phyloP scores from a whole-genome alignment of 345 rosid genomes.

The Salix udensis region DNA sequence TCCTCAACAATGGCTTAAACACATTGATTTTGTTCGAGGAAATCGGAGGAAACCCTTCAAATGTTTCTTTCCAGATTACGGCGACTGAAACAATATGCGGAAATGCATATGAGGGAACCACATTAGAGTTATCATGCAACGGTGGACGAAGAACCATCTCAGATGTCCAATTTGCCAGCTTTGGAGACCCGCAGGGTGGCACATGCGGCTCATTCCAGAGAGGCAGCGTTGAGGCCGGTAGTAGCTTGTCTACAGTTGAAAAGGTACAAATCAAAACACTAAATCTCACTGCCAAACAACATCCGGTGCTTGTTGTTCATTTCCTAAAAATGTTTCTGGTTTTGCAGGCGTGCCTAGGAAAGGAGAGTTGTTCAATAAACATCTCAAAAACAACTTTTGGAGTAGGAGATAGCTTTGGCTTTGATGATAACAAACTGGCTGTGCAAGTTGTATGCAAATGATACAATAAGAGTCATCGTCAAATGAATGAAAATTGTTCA shows the following conservation, averaged over 20 bases:
- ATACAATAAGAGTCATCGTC: not conserved
- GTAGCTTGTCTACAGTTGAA: not conserved
- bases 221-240: not conserved
- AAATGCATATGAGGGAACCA: not conserved
- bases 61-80: conserved; percentile 6
- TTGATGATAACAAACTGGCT: not conserved
- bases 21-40: conserved; percentile 19
- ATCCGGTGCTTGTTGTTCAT: too few species aligned
- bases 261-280: not conserved
- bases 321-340: too few species aligned
- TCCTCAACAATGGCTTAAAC: not conserved
- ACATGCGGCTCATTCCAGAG: not conserved
- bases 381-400: not conserved
- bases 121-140: conserved; percentile 4
- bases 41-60: conserved; percentile 9
- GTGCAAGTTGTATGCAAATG: not conserved
- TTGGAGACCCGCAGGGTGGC: conserved; percentile 14
- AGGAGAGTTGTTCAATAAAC: not conserved
- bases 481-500: not conserved
- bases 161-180: conserved; percentile 5
- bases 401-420: not conserved
- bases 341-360: conserved; percentile 5
- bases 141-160: not conserved
- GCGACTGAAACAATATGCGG: not conserved
- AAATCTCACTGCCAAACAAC: too few species aligned